These are phyloP conservation scores for Pseudonectria buxi DNA, from an alignment of 2,329 filamentous ascomycete species.

Conservation along the genomic window DNA sequence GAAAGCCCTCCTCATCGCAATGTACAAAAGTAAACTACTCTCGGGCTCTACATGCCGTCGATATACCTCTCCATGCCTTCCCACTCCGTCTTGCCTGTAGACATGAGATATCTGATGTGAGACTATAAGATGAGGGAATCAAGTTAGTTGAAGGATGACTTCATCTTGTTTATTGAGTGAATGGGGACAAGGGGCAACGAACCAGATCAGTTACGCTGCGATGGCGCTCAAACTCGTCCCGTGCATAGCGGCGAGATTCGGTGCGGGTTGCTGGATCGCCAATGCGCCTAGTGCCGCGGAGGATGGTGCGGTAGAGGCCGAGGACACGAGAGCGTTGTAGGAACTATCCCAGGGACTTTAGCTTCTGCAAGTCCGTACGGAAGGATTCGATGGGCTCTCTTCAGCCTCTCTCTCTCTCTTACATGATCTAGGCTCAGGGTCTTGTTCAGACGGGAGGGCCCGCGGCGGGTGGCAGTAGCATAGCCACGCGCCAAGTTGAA, in stretches of 20 bases:
- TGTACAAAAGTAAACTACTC: slow-evolving; percentile 22
- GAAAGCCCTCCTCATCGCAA: slow-evolving; percentile 5
- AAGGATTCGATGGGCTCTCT: too few relatives aligned
- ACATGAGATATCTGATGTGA: slow-evolving; percentile 57
- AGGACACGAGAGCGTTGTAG: slow-evolving; percentile 50
- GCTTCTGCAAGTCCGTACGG: not conserved
- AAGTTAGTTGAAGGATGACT: slow-evolving; percentile 1
- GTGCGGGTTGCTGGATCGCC: slow-evolving; percentile 41
- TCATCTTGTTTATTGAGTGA: not conserved
- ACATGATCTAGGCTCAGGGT: slow-evolving; percentile 54
- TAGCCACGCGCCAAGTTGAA: slow-evolving; percentile 27
- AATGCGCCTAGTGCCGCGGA: slow-evolving; percentile 49
- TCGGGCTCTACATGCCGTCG: slow-evolving; percentile 27
- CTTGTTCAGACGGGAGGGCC: slow-evolving; percentile 24
- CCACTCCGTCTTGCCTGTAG: slow-evolving; percentile 60
- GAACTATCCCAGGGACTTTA: slow-evolving; percentile 37
- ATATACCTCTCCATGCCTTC: slow-evolving; percentile 49
- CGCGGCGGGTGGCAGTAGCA: slow-evolving; percentile 29
- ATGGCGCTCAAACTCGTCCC: slow-evolving; percentile 56
- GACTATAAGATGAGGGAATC: slow-evolving; percentile 31
- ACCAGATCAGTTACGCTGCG: slow-evolving; percentile 50
- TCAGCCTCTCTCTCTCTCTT: slow-evolving; percentile 7
- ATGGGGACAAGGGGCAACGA: slow-evolving; percentile 19
- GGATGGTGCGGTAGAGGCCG: slow-evolving; percentile 50
- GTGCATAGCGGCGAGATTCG: slow-evolving; percentile 51